Evolutionary conservation across 2,329 filamentous ascomycete species (phyloP), one percentile per base, ranked within the genome.

Genomic region (Zasmidium cellare): DNA sequence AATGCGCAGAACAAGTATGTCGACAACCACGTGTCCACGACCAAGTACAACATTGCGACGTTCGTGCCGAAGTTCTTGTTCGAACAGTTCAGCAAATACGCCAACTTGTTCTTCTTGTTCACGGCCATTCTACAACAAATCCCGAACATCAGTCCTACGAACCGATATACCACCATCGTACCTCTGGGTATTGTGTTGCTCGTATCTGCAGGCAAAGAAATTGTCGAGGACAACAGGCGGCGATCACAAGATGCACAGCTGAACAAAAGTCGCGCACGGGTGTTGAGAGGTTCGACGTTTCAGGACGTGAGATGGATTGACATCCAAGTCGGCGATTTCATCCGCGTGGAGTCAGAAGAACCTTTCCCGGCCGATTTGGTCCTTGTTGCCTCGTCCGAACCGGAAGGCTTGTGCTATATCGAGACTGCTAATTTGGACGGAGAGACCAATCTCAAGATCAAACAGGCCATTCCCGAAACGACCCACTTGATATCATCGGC

Each of bases 101-200:
- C 94, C 80, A 99, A 99, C 77, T 77, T 99, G 71, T 99, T 99
- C 81, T 99, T 99, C 89, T 84, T 99, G 73, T 97, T 99, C 76
- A 99, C 94, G 38, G 92, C 94, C 16, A 87, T 86, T 44, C 79
- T 99, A 47, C 94, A 99, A 79, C 94, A 99, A 75, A 96, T 99
- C 61, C 94, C 94, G 20, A 88, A 89, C 65, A 88, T 99, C 61
- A 96, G 92, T 31, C 94, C 96, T 7, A 99, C 94, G 9, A 97
- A 97, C 77, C 85, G 83, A 75, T 99, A 92, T 72, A 99, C 94
- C 5, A 99, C 96, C 38, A 97, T 99, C 72, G 93, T 90, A 5
- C 94, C 94, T n/a, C 83, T 99, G 58, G 81, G 88, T 54, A 86
- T 97, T 59, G 94, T 99, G 67, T 80, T 99, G 65, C 72, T 94